Percentiles rank a stretch among this genome's conserved stretches.
phyloP scores from a whole-genome alignment of 805 yeast species.

The Hanseniaspora jakobsenii region DNA sequence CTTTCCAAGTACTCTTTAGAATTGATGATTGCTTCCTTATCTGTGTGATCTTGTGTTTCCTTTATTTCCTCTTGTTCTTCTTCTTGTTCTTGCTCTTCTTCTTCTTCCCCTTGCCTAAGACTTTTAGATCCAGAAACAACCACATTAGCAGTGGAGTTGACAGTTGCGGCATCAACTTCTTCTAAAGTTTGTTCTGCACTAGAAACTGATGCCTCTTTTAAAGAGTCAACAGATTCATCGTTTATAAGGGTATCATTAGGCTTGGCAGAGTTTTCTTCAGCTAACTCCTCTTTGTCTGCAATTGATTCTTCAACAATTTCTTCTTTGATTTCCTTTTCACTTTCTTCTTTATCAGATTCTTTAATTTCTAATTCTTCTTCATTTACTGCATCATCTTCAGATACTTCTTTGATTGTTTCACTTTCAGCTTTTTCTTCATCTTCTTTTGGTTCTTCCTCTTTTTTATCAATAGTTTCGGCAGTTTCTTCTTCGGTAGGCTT shows the following conservation, averaged over 20 bases:
- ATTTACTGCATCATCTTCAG: conserved; percentile 4
- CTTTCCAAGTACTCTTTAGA: conserved; percentile 3
- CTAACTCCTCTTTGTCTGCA: too few species aligned
- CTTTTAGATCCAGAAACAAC: conserved; percentile 13
- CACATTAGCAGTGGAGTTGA: too few species aligned
- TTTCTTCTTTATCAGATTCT: background rate
- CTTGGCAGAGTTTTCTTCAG: conserved; percentile 29
- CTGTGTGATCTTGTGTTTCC: background rate
- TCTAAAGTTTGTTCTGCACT: background rate
- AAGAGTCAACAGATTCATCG: conserved; percentile 1
- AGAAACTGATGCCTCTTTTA: background rate
- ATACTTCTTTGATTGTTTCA: conserved; percentile 13
- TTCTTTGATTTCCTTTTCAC: background rate
- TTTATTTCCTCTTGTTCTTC: conserved; percentile 21
- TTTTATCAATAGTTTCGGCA: conserved; percentile 12
- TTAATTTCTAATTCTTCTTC: conserved; percentile 11
- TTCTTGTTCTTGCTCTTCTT: conserved; percentile 26
- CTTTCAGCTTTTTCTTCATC: conserved; percentile 16
- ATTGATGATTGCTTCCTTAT: background rate
- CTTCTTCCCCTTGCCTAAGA: conserved; percentile 19
- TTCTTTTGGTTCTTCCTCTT: conserved; percentile 17
- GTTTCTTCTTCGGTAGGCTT: conserved; percentile 8
- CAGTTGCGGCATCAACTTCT: background rate
- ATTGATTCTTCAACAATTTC: conserved; percentile 15
- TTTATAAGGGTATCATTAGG: background rate